These are phyloP conservation scores for Diutina ranongensis DNA, from an alignment of 1,139 yeast genomes.

Conservation along the genomic window DNA sequence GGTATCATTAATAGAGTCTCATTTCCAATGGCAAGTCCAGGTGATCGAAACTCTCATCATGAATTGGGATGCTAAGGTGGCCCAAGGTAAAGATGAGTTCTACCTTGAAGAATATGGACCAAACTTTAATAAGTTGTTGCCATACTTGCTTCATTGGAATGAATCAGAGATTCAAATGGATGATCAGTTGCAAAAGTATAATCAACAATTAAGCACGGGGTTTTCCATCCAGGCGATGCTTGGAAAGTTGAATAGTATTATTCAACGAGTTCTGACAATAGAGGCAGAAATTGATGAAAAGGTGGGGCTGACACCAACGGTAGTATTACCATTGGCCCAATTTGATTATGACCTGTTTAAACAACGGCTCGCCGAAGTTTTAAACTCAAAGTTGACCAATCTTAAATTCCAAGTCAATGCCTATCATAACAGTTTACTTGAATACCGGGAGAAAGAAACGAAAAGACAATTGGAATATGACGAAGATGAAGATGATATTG, in stretches of 20 bases:
- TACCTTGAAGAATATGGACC: not conserved
- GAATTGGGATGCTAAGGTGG: conserved; percentile 15
- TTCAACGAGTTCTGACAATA: not conserved
- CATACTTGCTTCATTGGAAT: not conserved
- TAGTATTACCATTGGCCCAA: not conserved
- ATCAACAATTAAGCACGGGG: not conserved
- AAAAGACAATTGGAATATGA: conserved; percentile 40
- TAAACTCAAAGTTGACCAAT: conserved; percentile 27
- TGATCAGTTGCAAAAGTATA: not conserved
- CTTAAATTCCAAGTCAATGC: conserved; percentile 9
- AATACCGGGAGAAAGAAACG: conserved; percentile 32
- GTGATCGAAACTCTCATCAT: conserved; percentile 19
- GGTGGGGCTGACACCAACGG: not conserved
- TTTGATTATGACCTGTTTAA: conserved; percentile 5
- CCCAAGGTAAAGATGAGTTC: not conserved
- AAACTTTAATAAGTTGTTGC: not conserved
- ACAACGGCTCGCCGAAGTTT: conserved; percentile 14
- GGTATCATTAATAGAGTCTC: conserved; percentile 11
- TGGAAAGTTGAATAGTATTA: not conserved
- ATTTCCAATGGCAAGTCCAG: conserved; percentile 21
- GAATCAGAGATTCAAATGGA: not conserved
- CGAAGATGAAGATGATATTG: conserved; percentile 35
- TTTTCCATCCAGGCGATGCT: conserved; percentile 4
- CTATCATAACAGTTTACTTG: conserved; percentile 13
- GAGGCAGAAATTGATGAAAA: not conserved